Conservation (phyloP, 2,329 filamentous ascomycete genomes). For the Colletotrichum plurivorum region DNA sequence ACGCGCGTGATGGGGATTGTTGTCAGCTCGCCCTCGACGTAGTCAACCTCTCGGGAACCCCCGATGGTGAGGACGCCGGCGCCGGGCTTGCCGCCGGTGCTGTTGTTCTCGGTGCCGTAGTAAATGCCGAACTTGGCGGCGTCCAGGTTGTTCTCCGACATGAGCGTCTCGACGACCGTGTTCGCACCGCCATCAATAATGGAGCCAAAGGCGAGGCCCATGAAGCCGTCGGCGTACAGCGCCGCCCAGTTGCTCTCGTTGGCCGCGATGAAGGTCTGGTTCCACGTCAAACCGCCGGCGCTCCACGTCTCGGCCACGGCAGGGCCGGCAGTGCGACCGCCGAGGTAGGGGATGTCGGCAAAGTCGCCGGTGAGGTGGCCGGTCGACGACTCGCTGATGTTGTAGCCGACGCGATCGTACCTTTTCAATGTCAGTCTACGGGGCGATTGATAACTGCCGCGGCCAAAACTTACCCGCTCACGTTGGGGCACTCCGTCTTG, state of each 20-base stretch:
- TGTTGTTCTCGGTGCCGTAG: slow-evolving; percentile 43
- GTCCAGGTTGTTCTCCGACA: slow-evolving; percentile 48
- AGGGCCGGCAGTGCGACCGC: slow-evolving; percentile 45
- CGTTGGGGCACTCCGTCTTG: slow-evolving; percentile 45
- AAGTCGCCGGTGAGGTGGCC: slow-evolving; percentile 32
- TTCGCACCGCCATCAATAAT: slow-evolving; percentile 48
- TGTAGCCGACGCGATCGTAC: slow-evolving; percentile 48
- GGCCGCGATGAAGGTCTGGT: slow-evolving; percentile 48
- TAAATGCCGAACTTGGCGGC: slow-evolving; percentile 50
- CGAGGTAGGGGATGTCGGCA: slow-evolving; percentile 49
- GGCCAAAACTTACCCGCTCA: slow-evolving; percentile 39
- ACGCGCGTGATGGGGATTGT: slow-evolving; percentile 39
- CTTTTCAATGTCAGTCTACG: slow-evolving; percentile 21
- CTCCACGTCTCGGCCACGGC: slow-evolving; percentile 48
- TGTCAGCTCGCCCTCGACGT: slow-evolving; percentile 40
- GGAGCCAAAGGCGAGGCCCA: slow-evolving; percentile 51
- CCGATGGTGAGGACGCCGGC: slow-evolving; percentile 50
- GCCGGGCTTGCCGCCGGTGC: slow-evolving; percentile 36
- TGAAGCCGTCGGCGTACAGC: slow-evolving; percentile 51
- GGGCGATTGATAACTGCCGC: too few relatives aligned
- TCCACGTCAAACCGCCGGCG: slow-evolving; percentile 43
- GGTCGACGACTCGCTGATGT: slow-evolving; percentile 46
- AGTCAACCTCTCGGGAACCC: slow-evolving; percentile 49
- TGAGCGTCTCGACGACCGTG: slow-evolving; percentile 51
- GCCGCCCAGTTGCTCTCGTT: slow-evolving; percentile 48